Evolutionary conservation across 805 yeast species (phyloP).

Genomic region (Wickerhamiella galacta): DNA sequence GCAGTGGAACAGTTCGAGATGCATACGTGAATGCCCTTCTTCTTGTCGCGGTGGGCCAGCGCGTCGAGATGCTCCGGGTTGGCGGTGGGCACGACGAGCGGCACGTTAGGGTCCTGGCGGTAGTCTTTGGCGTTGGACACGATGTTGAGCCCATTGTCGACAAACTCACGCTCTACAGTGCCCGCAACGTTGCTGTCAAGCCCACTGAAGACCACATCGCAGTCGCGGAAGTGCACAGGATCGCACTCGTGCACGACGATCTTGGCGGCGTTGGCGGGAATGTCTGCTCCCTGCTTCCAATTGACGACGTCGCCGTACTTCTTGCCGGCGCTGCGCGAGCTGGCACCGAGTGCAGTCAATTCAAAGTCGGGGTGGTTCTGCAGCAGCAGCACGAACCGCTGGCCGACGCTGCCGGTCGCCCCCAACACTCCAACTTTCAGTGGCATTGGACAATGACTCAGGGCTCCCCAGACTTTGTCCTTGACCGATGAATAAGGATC

Average conservation of each 20-base stretch:
- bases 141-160: slow-evolving; percentile 63
- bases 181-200: slow-evolving; percentile 90
- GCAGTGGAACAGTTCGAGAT: slow-evolving; percentile 98
- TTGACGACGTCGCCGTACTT: slow-evolving; percentile 67
- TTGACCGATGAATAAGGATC: background rate
- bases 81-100: slow-evolving; percentile 86
- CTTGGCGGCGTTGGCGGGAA: slow-evolving; percentile 52
- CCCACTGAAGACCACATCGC: slow-evolving; percentile 92
- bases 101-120: slow-evolving; percentile 75
- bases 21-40: slow-evolving; percentile 68
- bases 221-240: slow-evolving; percentile 59
- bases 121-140: slow-evolving; percentile 94
- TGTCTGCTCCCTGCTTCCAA: slow-evolving; percentile 82
- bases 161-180: slow-evolving; percentile 71
- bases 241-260: slow-evolving; percentile 65
- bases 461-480: slow-evolving; percentile 7
- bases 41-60: slow-evolving; percentile 33
- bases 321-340: slow-evolving; percentile 86
- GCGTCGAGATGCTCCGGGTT: slow-evolving; percentile 81
- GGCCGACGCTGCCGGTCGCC: slow-evolving; percentile 97
- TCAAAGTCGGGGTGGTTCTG: slow-evolving; percentile 83
- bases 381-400: slow-evolving; percentile 73
- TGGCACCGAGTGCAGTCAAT: slow-evolving; percentile 75
- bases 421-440: slow-evolving; percentile 65
- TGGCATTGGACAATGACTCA: slow-evolving; percentile 32